A percentile compares a stretch with the other conserved stretches of the same genome.
Conservation (phyloP, 169 alveolate species). For the Plasmodium malariae region DNA sequence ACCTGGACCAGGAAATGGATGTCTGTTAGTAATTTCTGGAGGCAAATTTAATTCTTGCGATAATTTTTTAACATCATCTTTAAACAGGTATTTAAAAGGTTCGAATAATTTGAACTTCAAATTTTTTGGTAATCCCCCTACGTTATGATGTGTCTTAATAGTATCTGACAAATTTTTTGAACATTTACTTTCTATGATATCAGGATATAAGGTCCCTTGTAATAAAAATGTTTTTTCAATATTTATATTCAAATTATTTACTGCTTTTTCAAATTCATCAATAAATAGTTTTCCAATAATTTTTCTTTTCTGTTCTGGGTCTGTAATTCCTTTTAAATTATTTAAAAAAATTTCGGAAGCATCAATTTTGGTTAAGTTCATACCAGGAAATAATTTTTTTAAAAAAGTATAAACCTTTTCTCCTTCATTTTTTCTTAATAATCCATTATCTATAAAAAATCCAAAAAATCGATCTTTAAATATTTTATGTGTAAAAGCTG, state of each 20-base stretch:
- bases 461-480: conserved; percentile 85
- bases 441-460: conserved; percentile 84
- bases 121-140: conserved; percentile 85
- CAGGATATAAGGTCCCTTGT: conserved; percentile 88
- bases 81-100: conserved; percentile 83
- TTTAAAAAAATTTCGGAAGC: conserved; percentile 80
- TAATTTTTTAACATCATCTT: conserved; percentile 84
- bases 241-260: conserved; percentile 81
- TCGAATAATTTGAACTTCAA: conserved; percentile 83
- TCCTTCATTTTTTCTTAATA: conserved; percentile 85
- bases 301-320: conserved; percentile 84
- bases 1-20: conserved; percentile 89
- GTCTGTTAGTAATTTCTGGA: conserved; percentile 80
- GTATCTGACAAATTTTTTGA: conserved; percentile 80
- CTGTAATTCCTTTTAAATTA: conserved; percentile 81
- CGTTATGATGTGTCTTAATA: conserved; percentile 87
- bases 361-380: conserved; percentile 81
- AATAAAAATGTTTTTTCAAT: conserved; percentile 79
- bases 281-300: conserved; percentile 85
- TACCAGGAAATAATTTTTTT: conserved; percentile 82
- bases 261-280: conserved; percentile 86
- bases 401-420: conserved; percentile 80
- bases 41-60: conserved; percentile 81
- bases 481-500: conserved; percentile 83
- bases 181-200: conserved; percentile 82